Base-by-base conservation (phyloP, 768 basidiomycete genomes). In the Podaxis sp. region DNA sequence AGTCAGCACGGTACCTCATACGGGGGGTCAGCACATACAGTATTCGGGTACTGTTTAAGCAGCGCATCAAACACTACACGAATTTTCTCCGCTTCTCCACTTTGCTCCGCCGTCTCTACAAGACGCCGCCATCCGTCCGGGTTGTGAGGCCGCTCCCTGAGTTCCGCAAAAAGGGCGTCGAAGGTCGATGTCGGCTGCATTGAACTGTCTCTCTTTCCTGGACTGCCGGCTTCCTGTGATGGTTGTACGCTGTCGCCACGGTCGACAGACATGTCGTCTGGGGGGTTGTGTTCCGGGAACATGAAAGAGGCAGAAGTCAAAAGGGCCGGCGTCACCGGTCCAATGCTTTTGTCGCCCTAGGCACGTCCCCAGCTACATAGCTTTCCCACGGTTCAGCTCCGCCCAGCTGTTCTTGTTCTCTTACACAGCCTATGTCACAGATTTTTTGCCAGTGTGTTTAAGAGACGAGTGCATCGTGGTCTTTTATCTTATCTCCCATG, bases 11-110 rank as follows among this genome's bases (percentile, higher is more conserved):
- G 37, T 27, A 47, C 40, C 49, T 9, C 27, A 37, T 17, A 29
- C 36, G 19, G 29, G 24, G 13, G 24, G 19, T 11, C 2, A 17
- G 15, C 22, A 85, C 91, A 80, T 77, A 98, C 95, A 68, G 91
- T 94, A 74, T 96, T 96, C 19, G 96, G 96, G 73, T 92, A 96
- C 56, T 86, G 86, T 70, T 87, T 85, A 61, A 96, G 82, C 66
- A 98, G 79, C 46, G 83, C 87, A 69, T 94, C 90, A 73, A 93
- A 98, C 15, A 90, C 86, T 50, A 85, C 82, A 64, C 92, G 86
- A 66, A 96, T 88, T 72, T 87, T 87, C 56, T 88, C 84, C 66
- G 94, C 82, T 70, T 96, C 91, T 65, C 86, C 88, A 38, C 84
- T 85, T 61, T 81, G 79, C 76, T 96, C 89, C 38, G 93, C 89